Evolutionary conservation across 352 stramenopile genomes (phyloP), one percentile per base, ranked within the genome.

Genomic region (Pythium pyrilobum): DNA sequence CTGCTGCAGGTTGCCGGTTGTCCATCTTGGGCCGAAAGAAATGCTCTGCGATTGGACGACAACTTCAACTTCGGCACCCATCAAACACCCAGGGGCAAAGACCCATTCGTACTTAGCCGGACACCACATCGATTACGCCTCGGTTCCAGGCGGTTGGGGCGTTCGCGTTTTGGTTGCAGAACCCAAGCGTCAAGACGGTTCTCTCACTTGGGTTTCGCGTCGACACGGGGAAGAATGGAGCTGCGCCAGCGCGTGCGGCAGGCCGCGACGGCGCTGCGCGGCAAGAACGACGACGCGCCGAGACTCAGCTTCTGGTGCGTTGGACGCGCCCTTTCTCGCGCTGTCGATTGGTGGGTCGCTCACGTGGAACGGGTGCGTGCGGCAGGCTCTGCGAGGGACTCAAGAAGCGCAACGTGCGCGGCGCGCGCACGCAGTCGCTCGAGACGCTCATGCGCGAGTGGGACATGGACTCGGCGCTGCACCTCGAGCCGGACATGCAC

Each of bases 321-420:
- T 20, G 36, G 8, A 23, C 33, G 31, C 16, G 6, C 28, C 0
- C 39, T 32, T 28, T 24, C 15, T 13, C 15, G 4, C 5, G 45
- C 13, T 51, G 20, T 38, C 6, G n/a, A 34, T 18, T 4, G 12
- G 27, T 48, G 41, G 32, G 38, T 32, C 27, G 20, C 15, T 49
- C 32, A 21, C 20, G 37, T 9, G 36, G 12, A 48, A 20, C 8
- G 6, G 27, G 37, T 33, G 11, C 41, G 1, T 46, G 15, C 21
- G 16, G 23, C 33, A 90, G 80, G 80, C 64, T 91, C 16, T 87
- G 81, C 39, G 74, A 91, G 39, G 81, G 78, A 0, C 40, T 74
- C 16, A 87, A 83, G 62, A 91, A 91, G 67, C 70, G 73, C 23
- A 76, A 72, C 39, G 76, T 91, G 24, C 34, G 62, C 20, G 67